Evolutionary conservation across 2,329 filamentous ascomycete genomes (phyloP).

Genomic region (Colletotrichum musae): DNA sequence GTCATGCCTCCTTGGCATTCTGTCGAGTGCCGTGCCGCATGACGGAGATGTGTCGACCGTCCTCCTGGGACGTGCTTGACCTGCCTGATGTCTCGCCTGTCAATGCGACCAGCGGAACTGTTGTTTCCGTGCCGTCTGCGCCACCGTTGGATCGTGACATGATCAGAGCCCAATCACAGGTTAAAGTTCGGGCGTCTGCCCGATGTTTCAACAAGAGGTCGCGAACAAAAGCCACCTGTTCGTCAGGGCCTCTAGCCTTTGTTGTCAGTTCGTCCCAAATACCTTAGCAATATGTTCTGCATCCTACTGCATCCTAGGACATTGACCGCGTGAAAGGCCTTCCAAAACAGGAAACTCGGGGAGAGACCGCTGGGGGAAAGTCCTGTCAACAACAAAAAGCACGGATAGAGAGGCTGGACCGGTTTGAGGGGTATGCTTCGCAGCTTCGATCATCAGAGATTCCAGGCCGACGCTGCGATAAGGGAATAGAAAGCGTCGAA

Average conservation of each 20-base stretch:
- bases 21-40: background rate
- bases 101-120: background rate
- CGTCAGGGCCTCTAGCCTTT: background rate
- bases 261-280: constrained; percentile 9
- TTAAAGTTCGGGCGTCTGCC: background rate
- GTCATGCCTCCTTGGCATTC: background rate
- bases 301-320: background rate
- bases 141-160: background rate
- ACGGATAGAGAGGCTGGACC: background rate
- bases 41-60: background rate
- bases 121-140: constrained; percentile 1
- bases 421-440: no score
- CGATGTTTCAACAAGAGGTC: background rate
- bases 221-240: background rate
- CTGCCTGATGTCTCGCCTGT: background rate
- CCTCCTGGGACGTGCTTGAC: background rate
- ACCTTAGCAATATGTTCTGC: no score
- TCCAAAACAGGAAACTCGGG: background rate
- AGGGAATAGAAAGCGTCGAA: background rate
- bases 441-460: background rate
- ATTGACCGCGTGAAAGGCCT: background rate
- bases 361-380: background rate
- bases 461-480: background rate
- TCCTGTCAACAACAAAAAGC: background rate
- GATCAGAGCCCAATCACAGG: background rate